phyloP scores from a whole-genome alignment of 148 eudicot genomes.

The Limonium bicolor region DNA sequence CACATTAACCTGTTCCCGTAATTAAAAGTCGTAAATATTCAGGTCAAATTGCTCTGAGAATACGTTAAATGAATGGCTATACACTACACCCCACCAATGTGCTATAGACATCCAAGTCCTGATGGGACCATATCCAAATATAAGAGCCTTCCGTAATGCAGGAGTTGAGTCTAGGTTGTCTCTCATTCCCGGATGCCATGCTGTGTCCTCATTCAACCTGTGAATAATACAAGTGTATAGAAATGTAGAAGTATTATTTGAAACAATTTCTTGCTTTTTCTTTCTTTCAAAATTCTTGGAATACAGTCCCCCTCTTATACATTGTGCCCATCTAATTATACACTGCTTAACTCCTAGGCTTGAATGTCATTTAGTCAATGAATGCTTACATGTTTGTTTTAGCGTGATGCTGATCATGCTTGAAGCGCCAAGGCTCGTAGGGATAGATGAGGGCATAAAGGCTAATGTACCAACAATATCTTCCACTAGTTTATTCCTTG shows the following conservation, averaged over 20 bases:
- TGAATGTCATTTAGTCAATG: not conserved
- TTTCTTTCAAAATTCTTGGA: too few species aligned
- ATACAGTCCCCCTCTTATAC: too few species aligned
- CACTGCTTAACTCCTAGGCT: not conserved
- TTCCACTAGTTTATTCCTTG: slow-evolving; percentile 82
- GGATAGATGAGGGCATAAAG: slow-evolving; percentile 90
- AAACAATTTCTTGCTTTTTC: too few species aligned
- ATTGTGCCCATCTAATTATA: too few species aligned
- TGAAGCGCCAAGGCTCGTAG: slow-evolving; percentile 99
- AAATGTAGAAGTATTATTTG: too few species aligned
- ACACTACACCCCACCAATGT: slow-evolving; percentile 93
- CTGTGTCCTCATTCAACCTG: slow-evolving; percentile 84
- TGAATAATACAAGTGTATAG: too few species aligned
- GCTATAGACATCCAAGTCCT: slow-evolving; percentile 85
- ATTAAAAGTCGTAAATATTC: too few species aligned
- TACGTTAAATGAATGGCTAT: not conserved
- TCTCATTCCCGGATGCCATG: slow-evolving; percentile 70
- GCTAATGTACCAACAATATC: slow-evolving; percentile 90
- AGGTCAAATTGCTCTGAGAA: too few species aligned
- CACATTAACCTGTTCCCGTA: slow-evolving; percentile 43
- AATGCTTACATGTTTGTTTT: slow-evolving; percentile 79
- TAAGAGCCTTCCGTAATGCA: slow-evolving; percentile 46
- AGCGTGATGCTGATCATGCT: slow-evolving; percentile 91
- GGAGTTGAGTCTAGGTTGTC: slow-evolving; percentile 46
- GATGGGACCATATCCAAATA: slow-evolving; percentile 75